Evolutionary conservation across 305 asterid genomes (phyloP).

Genomic region (Fraxinus floribunda): DNA sequence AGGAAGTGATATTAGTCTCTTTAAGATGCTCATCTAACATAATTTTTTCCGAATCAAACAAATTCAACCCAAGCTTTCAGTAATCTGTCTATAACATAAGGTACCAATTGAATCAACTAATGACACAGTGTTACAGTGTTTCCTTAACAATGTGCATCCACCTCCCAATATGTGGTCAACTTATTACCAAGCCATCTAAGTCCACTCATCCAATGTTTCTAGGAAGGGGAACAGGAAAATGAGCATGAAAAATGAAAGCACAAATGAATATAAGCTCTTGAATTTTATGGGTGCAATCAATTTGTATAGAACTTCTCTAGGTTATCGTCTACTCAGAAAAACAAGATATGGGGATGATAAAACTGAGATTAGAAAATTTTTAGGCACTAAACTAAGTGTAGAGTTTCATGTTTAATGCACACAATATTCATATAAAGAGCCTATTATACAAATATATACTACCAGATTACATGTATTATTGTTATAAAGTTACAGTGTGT

Average conservation of each 20-base stretch:
- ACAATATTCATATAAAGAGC: background rate
- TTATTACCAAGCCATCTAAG: background rate
- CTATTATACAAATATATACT: background rate
- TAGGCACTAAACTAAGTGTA: background rate
- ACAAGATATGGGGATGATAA: background rate
- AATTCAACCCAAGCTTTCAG: conserved; percentile 6
- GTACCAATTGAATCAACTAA: conserved; percentile 9
- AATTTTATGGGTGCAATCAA: background rate
- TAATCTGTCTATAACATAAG: background rate
- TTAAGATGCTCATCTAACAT: conserved; percentile 7
- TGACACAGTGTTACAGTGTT: conserved; percentile 9
- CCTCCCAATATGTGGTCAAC: background rate
- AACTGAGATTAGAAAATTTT: background rate
- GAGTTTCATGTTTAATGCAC: background rate
- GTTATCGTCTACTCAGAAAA: background rate
- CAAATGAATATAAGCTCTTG: conserved; percentile 3
- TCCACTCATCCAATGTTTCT: conserved; percentile 13
- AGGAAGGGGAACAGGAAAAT: background rate
- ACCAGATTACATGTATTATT: background rate
- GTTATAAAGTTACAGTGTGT: background rate
- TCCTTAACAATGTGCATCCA: background rate
- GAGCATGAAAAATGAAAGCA: background rate
- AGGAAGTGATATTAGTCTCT: conserved; percentile 12
- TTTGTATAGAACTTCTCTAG: background rate
- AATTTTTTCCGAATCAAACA: conserved; percentile 3